These are phyloP conservation scores for Ehretia macrophylla DNA, from an alignment of 257 asterid species.

Conservation along the genomic window DNA sequence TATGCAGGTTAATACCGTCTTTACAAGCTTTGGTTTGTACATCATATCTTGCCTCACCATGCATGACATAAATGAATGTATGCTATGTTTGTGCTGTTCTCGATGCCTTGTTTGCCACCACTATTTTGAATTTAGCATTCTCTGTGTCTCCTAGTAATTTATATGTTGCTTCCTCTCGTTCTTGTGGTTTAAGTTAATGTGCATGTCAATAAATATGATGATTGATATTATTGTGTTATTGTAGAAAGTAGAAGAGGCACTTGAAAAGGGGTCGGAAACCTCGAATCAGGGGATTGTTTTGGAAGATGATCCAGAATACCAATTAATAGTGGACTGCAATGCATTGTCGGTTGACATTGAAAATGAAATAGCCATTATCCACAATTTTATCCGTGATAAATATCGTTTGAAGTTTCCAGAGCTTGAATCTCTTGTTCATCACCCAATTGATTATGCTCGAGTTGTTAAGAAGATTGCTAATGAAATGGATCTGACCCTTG, in stretches of 20 bases:
- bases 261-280: slow-evolving; percentile 54
- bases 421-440: slow-evolving; percentile 92
- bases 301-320: slow-evolving; percentile 98
- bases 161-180: background rate
- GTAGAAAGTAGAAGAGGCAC: slow-evolving; percentile 91
- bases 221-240: slow-evolving; percentile 19
- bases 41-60: background rate
- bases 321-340: slow-evolving; percentile 88
- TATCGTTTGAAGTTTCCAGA: slow-evolving; percentile 91
- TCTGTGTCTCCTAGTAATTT: background rate
- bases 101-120: background rate
- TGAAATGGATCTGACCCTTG: slow-evolving; percentile 85
- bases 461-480: slow-evolving; percentile 87
- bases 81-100: background rate
- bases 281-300: slow-evolving; percentile 51
- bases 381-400: slow-evolving; percentile 93
- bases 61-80: background rate
- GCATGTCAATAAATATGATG: background rate
- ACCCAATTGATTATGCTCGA: slow-evolving; percentile 95
- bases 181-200: background rate
- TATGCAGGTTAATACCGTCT: slow-evolving; percentile 56
- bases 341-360: slow-evolving; percentile 89
- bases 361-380: slow-evolving; percentile 86
- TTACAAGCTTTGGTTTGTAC: background rate
- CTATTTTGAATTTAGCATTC: background rate